Base-by-base conservation (phyloP, 441 rosid genomes). In the Croton setiger region DNA sequence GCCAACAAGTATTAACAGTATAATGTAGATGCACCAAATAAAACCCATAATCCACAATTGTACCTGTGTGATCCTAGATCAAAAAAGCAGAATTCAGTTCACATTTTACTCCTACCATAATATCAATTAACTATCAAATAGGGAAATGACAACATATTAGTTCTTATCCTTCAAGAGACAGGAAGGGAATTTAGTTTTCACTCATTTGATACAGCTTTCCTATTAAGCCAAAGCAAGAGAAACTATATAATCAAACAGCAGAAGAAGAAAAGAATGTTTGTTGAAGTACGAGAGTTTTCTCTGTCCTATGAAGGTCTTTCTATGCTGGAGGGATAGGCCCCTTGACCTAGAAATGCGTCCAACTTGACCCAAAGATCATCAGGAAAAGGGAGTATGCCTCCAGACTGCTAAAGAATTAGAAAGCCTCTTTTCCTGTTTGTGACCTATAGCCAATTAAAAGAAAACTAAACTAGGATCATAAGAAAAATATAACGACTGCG, bases 171-270 rank as follows among this genome's bases (percentile, higher is more conserved):
- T 21, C 64, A 27, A 21, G 12, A 3, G 59, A 69, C 20, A 64
- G 27, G 31, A 36, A 48, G 1, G 11, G 21, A 6, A 7, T 37
- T 66, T 41, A 21, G 1, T 37, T 14, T 21, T 44, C 27, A 52
- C 0, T 51, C 15, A 33, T 35, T 17, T 51, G 5, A n/a, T 56
- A 14, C 67, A 18, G 51, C 49, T 53, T 66, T 36, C 33, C 12
- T 44, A 17, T 48, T 49, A 49, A 11, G 12, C n/a, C 17, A 48
- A 65, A 61, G 55, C 41, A 72, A 69, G 48, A 67, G 45, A 65
- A 57, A 67, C 48, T 18, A 60, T 53, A 78, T 21, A 62, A 55
- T 49, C 51, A 53, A 74, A 48, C 36, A 62, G 49, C 65, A 43
- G 36, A 53, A 17, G 61, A 55, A 67, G 31, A 55, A 10, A n/a